A percentile compares a stretch with the other conserved stretches of the same genome.
Conservation (phyloP, 495 filamentous ascomycete genomes). For the Bacidia gigantensis region DNA sequence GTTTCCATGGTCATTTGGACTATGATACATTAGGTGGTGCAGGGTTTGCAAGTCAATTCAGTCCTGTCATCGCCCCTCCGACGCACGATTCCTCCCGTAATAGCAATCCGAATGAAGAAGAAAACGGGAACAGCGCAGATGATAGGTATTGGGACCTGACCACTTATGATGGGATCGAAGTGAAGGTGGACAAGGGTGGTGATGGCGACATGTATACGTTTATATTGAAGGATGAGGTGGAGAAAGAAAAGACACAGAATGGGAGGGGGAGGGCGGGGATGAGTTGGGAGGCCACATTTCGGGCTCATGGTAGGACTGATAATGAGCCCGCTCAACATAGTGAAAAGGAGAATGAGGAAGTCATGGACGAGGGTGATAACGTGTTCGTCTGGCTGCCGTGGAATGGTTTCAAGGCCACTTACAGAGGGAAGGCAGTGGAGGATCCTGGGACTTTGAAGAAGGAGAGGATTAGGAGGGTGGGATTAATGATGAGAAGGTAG, state of each 20-base stretch:
- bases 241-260: constrained; percentile 39
- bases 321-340: not conserved
- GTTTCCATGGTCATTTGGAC: constrained; percentile 58
- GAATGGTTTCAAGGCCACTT: constrained; percentile 53
- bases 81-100: constrained; percentile 20
- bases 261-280: constrained; percentile 49
- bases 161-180: constrained; percentile 39
- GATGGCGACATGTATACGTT: constrained; percentile 54
- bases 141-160: constrained; percentile 42
- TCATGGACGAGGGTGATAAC: constrained; percentile 32
- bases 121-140: constrained; percentile 20
- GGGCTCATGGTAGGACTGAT: not conserved
- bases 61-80: constrained; percentile 20
- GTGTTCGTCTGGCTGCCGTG: constrained; percentile 38
- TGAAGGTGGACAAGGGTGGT: constrained; percentile 15
- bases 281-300: constrained; percentile 34
- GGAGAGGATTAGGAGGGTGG: constrained; percentile 46
- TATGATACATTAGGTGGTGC: constrained; percentile 64
- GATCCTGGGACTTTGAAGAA: constrained; percentile 42
- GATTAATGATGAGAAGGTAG: constrained; percentile 69
- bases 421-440: constrained; percentile 50
- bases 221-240: constrained; percentile 53
- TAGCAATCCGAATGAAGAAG: constrained; percentile 14
- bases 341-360: constrained; percentile 35
- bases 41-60: constrained; percentile 69